Conservation (phyloP, 1,284 basidiomycete species). For the Mycena citricolor region DNA sequence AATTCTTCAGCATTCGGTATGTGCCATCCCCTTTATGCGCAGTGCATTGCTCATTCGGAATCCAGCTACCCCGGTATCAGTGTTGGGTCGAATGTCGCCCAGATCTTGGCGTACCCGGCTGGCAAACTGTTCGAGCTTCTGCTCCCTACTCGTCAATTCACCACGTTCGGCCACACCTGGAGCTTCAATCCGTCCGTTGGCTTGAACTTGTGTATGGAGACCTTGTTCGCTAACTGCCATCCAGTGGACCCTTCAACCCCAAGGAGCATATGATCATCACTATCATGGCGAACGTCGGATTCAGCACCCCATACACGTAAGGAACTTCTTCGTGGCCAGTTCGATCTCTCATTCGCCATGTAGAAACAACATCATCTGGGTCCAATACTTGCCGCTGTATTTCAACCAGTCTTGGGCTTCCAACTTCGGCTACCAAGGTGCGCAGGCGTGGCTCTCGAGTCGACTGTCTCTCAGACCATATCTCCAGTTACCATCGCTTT, state of each 20-base stretch:
- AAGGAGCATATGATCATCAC: conserved; percentile 59
- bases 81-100: conserved; percentile 27
- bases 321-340: neutral
- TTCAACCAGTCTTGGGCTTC: conserved; percentile 31
- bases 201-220: neutral
- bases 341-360: neutral
- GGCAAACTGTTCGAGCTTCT: conserved; percentile 27
- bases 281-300: conserved; percentile 24
- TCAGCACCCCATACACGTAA: conserved; percentile 22
- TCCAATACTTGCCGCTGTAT: conserved; percentile 28
- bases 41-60: too few relatives aligned
- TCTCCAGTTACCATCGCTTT: conserved; percentile 33
- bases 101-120: conserved; percentile 30
- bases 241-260: conserved; percentile 47
- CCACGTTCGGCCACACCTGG: conserved; percentile 27
- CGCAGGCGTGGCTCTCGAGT: neutral
- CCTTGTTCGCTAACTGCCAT: neutral
- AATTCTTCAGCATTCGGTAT: conserved; percentile 45
- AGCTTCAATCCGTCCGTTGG: conserved; percentile 29
- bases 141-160: conserved; percentile 26
- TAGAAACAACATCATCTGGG: conserved; percentile 32
- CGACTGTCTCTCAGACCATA: neutral
- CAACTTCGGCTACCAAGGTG: conserved; percentile 40
- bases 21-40: too few relatives aligned
- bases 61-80: conserved; percentile 31